Percentiles rank a stretch among this genome's conserved stretches.
Evolutionary conservation across 495 filamentous ascomycete species (phyloP).

Genomic region (Lentithecium fluviatile): DNA sequence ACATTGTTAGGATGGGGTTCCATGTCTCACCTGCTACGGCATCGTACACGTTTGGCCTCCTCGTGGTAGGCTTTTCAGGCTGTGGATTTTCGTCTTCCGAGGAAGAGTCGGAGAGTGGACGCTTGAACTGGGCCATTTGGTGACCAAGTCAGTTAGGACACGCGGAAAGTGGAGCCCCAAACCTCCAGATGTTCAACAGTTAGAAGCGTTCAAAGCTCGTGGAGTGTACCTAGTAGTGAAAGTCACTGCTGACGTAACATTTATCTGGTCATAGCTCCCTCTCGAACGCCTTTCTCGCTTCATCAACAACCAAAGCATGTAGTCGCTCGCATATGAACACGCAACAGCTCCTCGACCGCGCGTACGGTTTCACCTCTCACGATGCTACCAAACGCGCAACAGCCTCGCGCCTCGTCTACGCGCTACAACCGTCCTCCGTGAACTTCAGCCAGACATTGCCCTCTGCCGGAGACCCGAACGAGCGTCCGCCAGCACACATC

Average conservation of each 20-base stretch:
- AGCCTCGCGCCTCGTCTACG: conserved; percentile 58
- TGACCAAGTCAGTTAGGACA: no score
- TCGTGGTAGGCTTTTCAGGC: background rate
- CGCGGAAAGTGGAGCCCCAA: no score
- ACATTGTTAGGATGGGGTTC: background rate
- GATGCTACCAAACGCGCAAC: conserved; percentile 62
- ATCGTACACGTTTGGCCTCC: conserved; percentile 64
- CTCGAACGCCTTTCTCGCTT: background rate
- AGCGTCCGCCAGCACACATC: conserved; percentile 58
- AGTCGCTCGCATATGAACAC: conserved; percentile 72
- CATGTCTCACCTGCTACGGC: conserved; percentile 66
- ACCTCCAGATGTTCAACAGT: no score
- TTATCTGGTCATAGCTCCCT: no score
- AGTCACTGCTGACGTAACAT: no score
- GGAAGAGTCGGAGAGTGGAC: conserved; percentile 7
- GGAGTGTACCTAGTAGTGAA: no score
- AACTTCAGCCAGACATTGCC: conserved; percentile 57
- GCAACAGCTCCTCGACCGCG: conserved; percentile 65
- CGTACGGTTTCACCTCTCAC: conserved; percentile 61
- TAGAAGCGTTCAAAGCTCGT: no score
- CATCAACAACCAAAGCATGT: conserved; percentile 18
- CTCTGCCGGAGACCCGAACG: conserved; percentile 10
- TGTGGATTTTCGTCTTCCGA: conserved; percentile 4
- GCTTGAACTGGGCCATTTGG: conserved; percentile 2
- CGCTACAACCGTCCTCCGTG: conserved; percentile 62